Base-by-base conservation (phyloP, 2,329 filamentous ascomycete species). In the Paraphaeosphaeria sporulosa region DNA sequence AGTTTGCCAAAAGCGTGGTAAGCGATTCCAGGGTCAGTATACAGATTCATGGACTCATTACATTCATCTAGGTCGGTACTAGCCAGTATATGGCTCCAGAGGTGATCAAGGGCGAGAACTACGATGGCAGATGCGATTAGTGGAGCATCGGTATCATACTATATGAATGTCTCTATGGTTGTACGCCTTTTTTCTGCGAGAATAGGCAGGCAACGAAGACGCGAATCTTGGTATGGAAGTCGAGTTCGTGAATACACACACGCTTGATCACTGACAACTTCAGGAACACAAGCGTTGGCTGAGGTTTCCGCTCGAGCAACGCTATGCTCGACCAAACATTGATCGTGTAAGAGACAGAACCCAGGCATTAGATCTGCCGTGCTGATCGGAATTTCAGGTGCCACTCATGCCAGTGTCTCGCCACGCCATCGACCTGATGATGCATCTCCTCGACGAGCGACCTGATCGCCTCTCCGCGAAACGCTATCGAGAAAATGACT, bases 71-170 rank as follows among this genome's bases (percentile, higher is more conserved):
- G 43, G 94, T 98, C 12, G 94, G 94, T 2, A 98, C 95, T 2
- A 97, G 93, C 75, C 94, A 97, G 74, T 98, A 98, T 81, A 98
- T 97, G 95, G 94, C 95, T 0, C 94, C 94, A 1, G 95, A 98
- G 80, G 92, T 98, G 19, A 89, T 97, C 59, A 83, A 86, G 65
- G 92, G 94, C 30, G 86, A 93, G 51, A 81, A 85, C 40, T 98
- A 98, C 76, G 95, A 98, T 78, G 94, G 92, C 32, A 86, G 94
- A 72, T 98, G 94, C 79, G 94, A 98, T 79, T 98, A 87, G 93
- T 98, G 92, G 94, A 97, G 94, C 79, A 87, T 98, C 68, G 94
- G 93, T 55, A 89, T 98, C 73, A 97, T 98, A 72, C 79, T 98
- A 58, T 98, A 92, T 72, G 94, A 98, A 84, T 97, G 94, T 71